Conservation (phyloP, 2,329 filamentous ascomycete species). For the Cyphellophora europaea region DNA sequence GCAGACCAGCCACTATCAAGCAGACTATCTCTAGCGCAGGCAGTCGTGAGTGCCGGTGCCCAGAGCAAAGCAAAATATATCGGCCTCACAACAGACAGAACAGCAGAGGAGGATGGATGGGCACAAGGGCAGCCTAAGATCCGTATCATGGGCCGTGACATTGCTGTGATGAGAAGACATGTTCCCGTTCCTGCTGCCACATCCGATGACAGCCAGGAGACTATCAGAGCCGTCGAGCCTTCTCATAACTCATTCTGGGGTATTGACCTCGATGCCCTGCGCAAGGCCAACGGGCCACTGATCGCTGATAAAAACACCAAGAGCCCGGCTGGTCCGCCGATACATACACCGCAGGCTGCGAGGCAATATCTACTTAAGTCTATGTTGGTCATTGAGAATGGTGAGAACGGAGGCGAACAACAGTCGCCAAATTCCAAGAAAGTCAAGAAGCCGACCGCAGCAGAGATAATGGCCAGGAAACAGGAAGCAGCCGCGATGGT, state of each 20-base stretch:
- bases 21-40: conserved; percentile 71
- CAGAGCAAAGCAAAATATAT: conserved; percentile 66
- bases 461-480: conserved; percentile 51
- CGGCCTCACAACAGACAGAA: conserved; percentile 57
- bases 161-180: conserved; percentile 62
- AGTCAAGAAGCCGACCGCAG: conserved; percentile 42
- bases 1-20: conserved; percentile 79
- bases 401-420: not conserved
- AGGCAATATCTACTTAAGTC: conserved; percentile 47
- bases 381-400: conserved; percentile 18
- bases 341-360: conserved; percentile 65
- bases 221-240: conserved; percentile 19
- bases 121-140: conserved; percentile 67
- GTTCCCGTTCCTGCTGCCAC: conserved; percentile 49
- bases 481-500: conserved; percentile 61
- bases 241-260: conserved; percentile 44
- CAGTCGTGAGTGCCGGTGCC: conserved; percentile 73
- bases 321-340: conserved; percentile 48
- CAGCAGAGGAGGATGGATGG: conserved; percentile 62
- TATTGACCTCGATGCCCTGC: conserved; percentile 47
- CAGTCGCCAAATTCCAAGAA: not conserved
- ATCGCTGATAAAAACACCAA: conserved; percentile 14
- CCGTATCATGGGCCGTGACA: conserved; percentile 61
- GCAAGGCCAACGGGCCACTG: conserved; percentile 31
- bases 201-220: too few relatives aligned